phyloP scores from a whole-genome alignment of 495 filamentous ascomycete species.

The Penicillium canescens region DNA sequence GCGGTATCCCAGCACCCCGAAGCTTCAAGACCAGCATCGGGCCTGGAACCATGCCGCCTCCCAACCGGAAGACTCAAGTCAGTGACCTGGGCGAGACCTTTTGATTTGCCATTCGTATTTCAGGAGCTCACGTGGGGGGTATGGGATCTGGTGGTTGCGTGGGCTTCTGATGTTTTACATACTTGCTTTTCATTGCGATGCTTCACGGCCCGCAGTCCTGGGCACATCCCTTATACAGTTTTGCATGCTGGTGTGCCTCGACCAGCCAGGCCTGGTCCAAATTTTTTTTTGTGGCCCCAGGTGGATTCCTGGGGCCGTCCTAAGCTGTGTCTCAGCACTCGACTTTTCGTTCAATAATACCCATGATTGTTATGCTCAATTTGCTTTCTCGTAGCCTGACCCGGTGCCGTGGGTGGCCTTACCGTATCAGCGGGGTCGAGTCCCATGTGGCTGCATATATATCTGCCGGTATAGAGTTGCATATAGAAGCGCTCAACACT shows the following conservation, averaged over 20 bases:
- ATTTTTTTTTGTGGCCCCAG: slow-evolving; percentile 14
- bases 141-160: slow-evolving; percentile 4
- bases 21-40: slow-evolving; percentile 51
- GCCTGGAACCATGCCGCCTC: slow-evolving; percentile 55
- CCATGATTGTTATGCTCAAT: slow-evolving; percentile 24
- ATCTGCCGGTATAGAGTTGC: no score
- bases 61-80: slow-evolving; percentile 48
- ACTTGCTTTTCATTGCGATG: slow-evolving; percentile 19
- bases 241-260: background rate
- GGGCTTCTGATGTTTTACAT: slow-evolving; percentile 7
- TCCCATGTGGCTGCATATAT: no score
- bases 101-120: slow-evolving; percentile 24
- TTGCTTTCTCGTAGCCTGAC: background rate
- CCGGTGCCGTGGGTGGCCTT: background rate
- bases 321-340: slow-evolving; percentile 48
- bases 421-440: no score
- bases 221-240: slow-evolving; percentile 18
- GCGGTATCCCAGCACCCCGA: slow-evolving; percentile 55
- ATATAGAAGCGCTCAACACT: no score
- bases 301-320: slow-evolving; percentile 37
- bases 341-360: slow-evolving; percentile 33
- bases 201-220: slow-evolving; percentile 2
- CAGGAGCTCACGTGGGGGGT: background rate
- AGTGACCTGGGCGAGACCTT: slow-evolving; percentile 70
- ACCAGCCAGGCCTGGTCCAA: slow-evolving; percentile 8